Evolutionary conservation across 768 basidiomycete genomes (phyloP).

Genomic region (Hygrophorus russula): DNA sequence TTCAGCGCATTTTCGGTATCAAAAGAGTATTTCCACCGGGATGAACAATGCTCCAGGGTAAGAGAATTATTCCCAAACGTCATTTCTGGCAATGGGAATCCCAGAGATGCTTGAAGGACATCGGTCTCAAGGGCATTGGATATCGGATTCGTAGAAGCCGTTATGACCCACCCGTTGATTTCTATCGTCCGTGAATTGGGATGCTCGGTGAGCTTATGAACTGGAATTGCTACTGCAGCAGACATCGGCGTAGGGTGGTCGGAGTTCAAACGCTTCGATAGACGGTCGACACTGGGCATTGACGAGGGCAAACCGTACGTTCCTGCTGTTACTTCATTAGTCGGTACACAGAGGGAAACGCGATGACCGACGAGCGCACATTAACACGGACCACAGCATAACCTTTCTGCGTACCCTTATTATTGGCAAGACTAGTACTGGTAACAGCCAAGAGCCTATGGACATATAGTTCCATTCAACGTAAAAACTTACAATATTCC

Average conservation of each 20-base stretch:
- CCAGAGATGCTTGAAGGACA: slow-evolving; percentile 47
- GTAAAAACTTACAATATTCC: too few relatives aligned
- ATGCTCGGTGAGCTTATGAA: slow-evolving; percentile 57
- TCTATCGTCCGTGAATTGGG: slow-evolving; percentile 61
- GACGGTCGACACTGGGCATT: too few relatives aligned
- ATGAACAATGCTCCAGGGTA: slow-evolving; percentile 49
- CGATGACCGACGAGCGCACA: too few relatives aligned
- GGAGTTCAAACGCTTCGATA: background rate
- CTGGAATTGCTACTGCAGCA: slow-evolving; percentile 37
- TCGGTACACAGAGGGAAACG: too few relatives aligned
- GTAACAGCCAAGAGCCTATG: too few relatives aligned
- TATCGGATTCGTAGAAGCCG: slow-evolving; percentile 65
- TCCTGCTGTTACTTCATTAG: too few relatives aligned
- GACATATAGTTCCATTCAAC: too few relatives aligned
- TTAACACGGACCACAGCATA: too few relatives aligned
- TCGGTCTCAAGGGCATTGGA: slow-evolving; percentile 71
- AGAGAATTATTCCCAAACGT: slow-evolving; percentile 84
- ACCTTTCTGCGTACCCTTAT: too few relatives aligned
- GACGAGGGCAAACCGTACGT: too few relatives aligned
- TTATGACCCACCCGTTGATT: slow-evolving; percentile 57
- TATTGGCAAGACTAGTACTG: too few relatives aligned
- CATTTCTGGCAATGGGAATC: slow-evolving; percentile 91
- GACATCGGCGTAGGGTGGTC: slow-evolving; percentile 20
- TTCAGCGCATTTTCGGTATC: slow-evolving; percentile 55
- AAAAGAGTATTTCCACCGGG: slow-evolving; percentile 58